These are phyloP conservation scores for Achaetomiella virescens DNA, from an alignment of 495 filamentous ascomycete genomes.

Conservation along the genomic window DNA sequence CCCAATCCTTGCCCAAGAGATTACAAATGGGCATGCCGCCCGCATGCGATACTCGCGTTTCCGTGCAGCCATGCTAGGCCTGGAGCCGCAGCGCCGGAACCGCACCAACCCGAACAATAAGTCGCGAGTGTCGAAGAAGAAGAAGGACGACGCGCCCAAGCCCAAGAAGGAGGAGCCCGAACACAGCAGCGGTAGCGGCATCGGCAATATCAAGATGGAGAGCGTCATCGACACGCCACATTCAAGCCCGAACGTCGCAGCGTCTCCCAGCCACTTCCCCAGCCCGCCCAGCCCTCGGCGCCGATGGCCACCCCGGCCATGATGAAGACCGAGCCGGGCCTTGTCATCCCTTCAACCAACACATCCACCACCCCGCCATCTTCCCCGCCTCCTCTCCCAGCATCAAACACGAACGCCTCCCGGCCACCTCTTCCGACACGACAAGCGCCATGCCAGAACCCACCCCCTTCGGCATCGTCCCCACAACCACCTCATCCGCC, in stretches of 20 bases:
- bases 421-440: neutral
- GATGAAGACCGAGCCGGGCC: slow-evolving; percentile 6
- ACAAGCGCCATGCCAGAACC: neutral
- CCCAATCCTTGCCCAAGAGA: slow-evolving; percentile 46
- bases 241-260: slow-evolving; percentile 10
- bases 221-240: slow-evolving; percentile 7
- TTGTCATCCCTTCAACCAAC: neutral
- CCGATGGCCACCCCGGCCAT: slow-evolving; percentile 3
- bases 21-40: slow-evolving; percentile 75
- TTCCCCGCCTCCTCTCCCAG: slow-evolving; percentile 18
- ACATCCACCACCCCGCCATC: neutral
- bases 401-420: slow-evolving; percentile 32
- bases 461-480: neutral
- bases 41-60: slow-evolving; percentile 77
- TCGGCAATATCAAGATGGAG: slow-evolving; percentile 28
- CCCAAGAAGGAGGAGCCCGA: slow-evolving; percentile 31
- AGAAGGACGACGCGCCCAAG: slow-evolving; percentile 30
- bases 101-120: slow-evolving; percentile 29
- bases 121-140: slow-evolving; percentile 34
- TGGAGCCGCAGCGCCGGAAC: slow-evolving; percentile 38
- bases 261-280: neutral
- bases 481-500: slow-evolving; percentile 6
- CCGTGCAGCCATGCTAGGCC: slow-evolving; percentile 36
- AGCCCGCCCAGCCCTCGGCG: slow-evolving; percentile 5
- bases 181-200: slow-evolving; percentile 1